These are phyloP conservation scores for Elymus sibiricus DNA, from an alignment of 176 grass and related monocot species.

Conservation along the genomic window DNA sequence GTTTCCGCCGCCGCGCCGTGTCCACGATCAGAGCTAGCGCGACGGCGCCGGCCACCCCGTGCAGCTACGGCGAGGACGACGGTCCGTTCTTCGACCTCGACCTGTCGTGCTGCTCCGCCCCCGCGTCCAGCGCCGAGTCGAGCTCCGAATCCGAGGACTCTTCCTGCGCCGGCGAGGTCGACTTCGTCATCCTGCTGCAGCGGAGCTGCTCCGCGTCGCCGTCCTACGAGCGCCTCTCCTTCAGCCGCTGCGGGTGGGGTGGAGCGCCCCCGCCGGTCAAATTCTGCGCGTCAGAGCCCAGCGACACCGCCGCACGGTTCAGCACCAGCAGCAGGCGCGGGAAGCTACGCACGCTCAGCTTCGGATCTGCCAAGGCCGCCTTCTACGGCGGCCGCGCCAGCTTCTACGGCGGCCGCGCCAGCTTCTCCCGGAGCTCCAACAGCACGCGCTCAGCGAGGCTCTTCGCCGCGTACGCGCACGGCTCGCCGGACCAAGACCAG, in stretches of 20 bases:
- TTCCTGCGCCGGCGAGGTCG: slow-evolving; percentile 25
- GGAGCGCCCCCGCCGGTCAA: background rate
- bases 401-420: slow-evolving; percentile 55
- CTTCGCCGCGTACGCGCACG: slow-evolving; percentile 24
- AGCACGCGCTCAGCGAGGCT: slow-evolving; percentile 32
- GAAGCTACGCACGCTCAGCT: slow-evolving; percentile 53
- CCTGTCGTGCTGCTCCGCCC: slow-evolving; percentile 41
- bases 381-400: slow-evolving; percentile 54
- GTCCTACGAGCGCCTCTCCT: slow-evolving; percentile 47
- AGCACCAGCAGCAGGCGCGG: slow-evolving; percentile 16
- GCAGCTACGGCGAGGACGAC: slow-evolving; percentile 38
- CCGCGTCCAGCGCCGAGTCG: slow-evolving; percentile 43
- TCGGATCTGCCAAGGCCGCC: slow-evolving; percentile 61
- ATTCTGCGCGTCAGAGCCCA: slow-evolving; percentile 37
- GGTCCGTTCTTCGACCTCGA: slow-evolving; percentile 84
- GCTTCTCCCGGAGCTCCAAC: slow-evolving; percentile 46
- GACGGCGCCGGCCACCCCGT: slow-evolving; percentile 36
- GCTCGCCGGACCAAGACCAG: slow-evolving; percentile 29
- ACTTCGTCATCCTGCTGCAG: slow-evolving; percentile 49
- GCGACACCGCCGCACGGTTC: background rate
- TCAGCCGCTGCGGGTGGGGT: slow-evolving; percentile 7
- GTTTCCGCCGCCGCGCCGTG: slow-evolving; percentile 30
- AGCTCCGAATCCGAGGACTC: slow-evolving; percentile 51
- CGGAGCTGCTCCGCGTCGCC: slow-evolving; percentile 32
- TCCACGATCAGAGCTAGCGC: slow-evolving; percentile 38